Conservation (phyloP, 2,329 filamentous ascomycete species). For the Penicillium sp. region DNA sequence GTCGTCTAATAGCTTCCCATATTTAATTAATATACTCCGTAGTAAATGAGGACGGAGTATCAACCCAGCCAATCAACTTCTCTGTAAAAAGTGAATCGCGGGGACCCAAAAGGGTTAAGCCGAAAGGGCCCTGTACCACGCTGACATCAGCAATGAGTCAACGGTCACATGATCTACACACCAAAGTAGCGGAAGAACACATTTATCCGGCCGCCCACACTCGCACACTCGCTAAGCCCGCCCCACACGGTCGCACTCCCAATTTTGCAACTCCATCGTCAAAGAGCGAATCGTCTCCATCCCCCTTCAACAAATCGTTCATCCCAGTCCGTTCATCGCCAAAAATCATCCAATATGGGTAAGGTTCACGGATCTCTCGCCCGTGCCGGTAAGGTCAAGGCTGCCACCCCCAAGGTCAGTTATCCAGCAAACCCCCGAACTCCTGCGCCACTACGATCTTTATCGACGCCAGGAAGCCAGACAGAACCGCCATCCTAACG, state of each 20-base stretch:
- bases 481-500: conserved; percentile 20
- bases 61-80: not conserved
- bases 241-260: conserved; percentile 29
- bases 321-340: conserved; percentile 21
- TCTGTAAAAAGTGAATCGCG: not conserved
- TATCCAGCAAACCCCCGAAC: conserved; percentile 6
- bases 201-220: conserved; percentile 16
- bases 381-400: conserved; percentile 98
- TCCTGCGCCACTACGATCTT: conserved; percentile 13
- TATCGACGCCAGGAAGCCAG: not conserved
- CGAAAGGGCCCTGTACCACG: not conserved
- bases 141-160: not conserved
- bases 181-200: not conserved
- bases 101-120: not conserved
- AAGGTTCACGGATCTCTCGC: conserved; percentile 93
- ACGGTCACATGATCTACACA: conserved; percentile 1
- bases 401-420: conserved; percentile 57
- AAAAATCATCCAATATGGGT: conserved; percentile 62
- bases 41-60: not conserved
- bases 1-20: no score
- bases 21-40: no score
- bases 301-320: conserved; percentile 25
- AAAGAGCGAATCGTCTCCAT: conserved; percentile 22
- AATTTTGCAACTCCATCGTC: conserved; percentile 28
- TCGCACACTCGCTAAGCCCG: conserved; percentile 25